Conservation (phyloP, 768 basidiomycete species). For the Boletus speciosus region DNA sequence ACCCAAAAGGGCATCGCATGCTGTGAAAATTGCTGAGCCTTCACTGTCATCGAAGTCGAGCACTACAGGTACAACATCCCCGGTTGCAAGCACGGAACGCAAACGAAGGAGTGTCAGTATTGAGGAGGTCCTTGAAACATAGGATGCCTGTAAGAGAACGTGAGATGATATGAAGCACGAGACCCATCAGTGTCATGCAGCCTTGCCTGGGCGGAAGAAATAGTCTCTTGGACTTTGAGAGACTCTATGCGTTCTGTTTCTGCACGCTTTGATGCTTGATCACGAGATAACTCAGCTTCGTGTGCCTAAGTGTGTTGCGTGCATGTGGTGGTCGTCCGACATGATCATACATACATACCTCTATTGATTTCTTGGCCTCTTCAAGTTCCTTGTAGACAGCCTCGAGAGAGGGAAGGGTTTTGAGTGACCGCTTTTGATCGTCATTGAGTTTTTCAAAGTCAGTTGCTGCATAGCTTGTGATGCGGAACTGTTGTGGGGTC, state of each 20-base stretch:
- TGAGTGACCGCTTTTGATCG: conserved; percentile 76
- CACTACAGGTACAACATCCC: conserved; percentile 40
- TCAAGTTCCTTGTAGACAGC: conserved; percentile 77
- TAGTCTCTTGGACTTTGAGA: conserved; percentile 50
- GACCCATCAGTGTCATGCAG: neutral
- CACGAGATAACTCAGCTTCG: conserved; percentile 60
- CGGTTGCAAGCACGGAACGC: conserved; percentile 46
- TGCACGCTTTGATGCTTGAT: conserved; percentile 49
- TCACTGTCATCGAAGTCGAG: conserved; percentile 51
- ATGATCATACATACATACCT: conserved; percentile 57
- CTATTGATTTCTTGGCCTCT: conserved; percentile 80
- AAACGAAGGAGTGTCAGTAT: conserved; percentile 60
- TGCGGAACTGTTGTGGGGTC: conserved; percentile 52
- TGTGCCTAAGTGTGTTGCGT: conserved; percentile 41
- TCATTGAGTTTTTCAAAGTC: conserved; percentile 76
- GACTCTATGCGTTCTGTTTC: conserved; percentile 58
- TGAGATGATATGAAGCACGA: neutral
- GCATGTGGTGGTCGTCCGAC: neutral
- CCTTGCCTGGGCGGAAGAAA: conserved; percentile 58
- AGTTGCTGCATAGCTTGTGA: conserved; percentile 65
- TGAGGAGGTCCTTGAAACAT: conserved; percentile 43
- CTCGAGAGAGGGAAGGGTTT: conserved; percentile 71
- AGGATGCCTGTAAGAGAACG: conserved; percentile 37
- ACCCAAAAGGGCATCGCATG: conserved; percentile 52
- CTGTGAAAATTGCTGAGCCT: conserved; percentile 50